These are phyloP conservation scores for Yarrowia keelungensis DNA, from an alignment of 805 yeast genomes.

Conservation along the genomic window DNA sequence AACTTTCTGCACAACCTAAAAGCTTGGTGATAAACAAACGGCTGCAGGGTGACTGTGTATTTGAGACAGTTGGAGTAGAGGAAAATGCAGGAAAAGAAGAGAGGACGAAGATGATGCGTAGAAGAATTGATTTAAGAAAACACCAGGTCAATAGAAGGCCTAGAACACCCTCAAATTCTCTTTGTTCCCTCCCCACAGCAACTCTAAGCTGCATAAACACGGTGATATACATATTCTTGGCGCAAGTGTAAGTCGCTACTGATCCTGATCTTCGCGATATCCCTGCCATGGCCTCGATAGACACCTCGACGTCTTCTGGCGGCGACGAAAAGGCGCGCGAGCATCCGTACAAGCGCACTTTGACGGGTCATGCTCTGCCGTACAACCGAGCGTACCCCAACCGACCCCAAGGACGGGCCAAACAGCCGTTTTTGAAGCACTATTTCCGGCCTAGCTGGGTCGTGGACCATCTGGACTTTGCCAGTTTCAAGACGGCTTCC, in stretches of 20 bases:
- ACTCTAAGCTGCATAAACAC: background rate
- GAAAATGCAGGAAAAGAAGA: too few relatives aligned
- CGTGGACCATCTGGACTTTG: slow-evolving; percentile 4
- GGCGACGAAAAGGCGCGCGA: slow-evolving; percentile 2
- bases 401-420: background rate
- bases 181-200: background rate
- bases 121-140: too few relatives aligned
- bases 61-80: background rate
- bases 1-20: slow-evolving; percentile 9
- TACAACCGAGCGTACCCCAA: slow-evolving; percentile 18
- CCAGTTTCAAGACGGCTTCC: slow-evolving; percentile 1
- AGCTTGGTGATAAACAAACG: background rate
- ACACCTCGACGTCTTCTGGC: slow-evolving; percentile 11
- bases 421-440: background rate
- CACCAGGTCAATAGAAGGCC: too few relatives aligned
- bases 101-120: too few relatives aligned
- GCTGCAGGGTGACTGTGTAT: background rate
- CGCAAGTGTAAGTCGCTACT: background rate
- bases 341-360: slow-evolving; percentile 11
- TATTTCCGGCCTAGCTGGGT: slow-evolving; percentile 20
- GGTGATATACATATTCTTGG: background rate
- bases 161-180: too few relatives aligned
- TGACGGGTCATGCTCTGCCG: slow-evolving; percentile 2
- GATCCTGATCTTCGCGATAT: background rate
- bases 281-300: slow-evolving; percentile 3